phyloP scores from a whole-genome alignment of 2,329 filamentous ascomycete genomes.

The Xylaria polymorpha region DNA sequence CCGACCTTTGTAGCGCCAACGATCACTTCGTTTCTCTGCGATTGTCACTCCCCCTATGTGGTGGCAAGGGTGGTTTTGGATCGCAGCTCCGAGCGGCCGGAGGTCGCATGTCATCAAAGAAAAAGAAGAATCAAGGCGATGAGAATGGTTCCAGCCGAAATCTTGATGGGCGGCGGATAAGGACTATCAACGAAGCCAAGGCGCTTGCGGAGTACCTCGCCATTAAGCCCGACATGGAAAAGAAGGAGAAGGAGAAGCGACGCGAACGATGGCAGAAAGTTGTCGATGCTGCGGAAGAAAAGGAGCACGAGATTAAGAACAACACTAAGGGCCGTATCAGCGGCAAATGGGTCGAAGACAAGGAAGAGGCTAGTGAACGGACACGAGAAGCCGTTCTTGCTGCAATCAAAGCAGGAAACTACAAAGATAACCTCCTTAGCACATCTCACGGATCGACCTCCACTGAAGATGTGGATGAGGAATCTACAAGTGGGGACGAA shows the following conservation, averaged over 20 bases:
- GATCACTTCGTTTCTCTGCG: conserved; percentile 85
- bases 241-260: conserved; percentile 88
- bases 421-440: conserved; percentile 69
- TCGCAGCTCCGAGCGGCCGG: conserved; percentile 96
- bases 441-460: conserved; percentile 63
- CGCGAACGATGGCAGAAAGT: conserved; percentile 88
- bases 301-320: conserved; percentile 83
- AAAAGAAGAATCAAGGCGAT: conserved; percentile 84
- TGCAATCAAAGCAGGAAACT: conserved; percentile 73
- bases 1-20: conserved; percentile 65
- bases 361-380: conserved; percentile 88
- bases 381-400: conserved; percentile 80
- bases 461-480: conserved; percentile 51
- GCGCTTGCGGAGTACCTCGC: conserved; percentile 93
- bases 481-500: conserved; percentile 51
- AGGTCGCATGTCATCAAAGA: conserved; percentile 96
- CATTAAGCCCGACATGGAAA: conserved; percentile 97
- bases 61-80: conserved; percentile 97
- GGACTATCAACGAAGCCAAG: conserved; percentile 95
- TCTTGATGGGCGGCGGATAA: conserved; percentile 86
- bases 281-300: conserved; percentile 83
- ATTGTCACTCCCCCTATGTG: conserved; percentile 80
- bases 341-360: conserved; percentile 94
- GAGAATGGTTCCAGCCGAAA: conserved; percentile 93
- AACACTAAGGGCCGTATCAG: conserved; percentile 79